These are phyloP conservation scores for Blastomyces parvus DNA, from an alignment of 2,329 filamentous ascomycete genomes.

Conservation along the genomic window DNA sequence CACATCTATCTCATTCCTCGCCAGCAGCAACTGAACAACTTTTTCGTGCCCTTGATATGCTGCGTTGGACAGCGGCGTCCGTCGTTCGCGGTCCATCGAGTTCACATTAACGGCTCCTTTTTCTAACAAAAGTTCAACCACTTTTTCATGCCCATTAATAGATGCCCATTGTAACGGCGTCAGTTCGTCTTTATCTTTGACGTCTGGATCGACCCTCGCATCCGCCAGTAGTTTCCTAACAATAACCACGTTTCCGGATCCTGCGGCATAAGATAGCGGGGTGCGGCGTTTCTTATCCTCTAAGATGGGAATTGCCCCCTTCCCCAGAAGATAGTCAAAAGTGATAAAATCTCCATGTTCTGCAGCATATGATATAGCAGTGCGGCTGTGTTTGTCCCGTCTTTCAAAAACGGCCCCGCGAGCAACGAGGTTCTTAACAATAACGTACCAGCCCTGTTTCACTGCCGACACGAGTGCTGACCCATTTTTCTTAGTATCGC, in stretches of 20 bases:
- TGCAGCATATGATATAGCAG: conserved; percentile 8
- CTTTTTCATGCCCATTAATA: not conserved
- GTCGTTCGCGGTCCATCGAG: not conserved
- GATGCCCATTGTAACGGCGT: conserved; percentile 12
- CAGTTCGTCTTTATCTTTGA: not conserved
- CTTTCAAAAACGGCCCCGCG: conserved; percentile 10
- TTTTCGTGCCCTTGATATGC: not conserved
- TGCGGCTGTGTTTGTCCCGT: conserved; percentile 5
- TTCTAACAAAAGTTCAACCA: conserved; percentile 8
- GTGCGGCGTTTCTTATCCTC: conserved; percentile 1
- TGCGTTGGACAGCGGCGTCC: not conserved
- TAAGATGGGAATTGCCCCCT: conserved; percentile 8
- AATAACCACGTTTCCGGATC: conserved; percentile 9
- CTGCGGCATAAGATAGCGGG: conserved; percentile 11
- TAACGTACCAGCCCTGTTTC: conserved; percentile 8
- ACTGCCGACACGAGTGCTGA: conserved; percentile 11
- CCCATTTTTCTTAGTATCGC: not conserved
- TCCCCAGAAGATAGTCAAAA: conserved; percentile 8
- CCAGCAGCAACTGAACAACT: conserved; percentile 7
- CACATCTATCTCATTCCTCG: not conserved
- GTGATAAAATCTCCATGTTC: conserved; percentile 9
- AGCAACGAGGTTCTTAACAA: conserved; percentile 11
- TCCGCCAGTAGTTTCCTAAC: conserved; percentile 10
- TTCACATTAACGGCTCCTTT: not conserved
- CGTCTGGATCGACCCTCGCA: conserved; percentile 8